These are phyloP conservation scores for Xerocomellus chrysenteron DNA, from an alignment of 768 basidiomycete species.

Conservation along the genomic window DNA sequence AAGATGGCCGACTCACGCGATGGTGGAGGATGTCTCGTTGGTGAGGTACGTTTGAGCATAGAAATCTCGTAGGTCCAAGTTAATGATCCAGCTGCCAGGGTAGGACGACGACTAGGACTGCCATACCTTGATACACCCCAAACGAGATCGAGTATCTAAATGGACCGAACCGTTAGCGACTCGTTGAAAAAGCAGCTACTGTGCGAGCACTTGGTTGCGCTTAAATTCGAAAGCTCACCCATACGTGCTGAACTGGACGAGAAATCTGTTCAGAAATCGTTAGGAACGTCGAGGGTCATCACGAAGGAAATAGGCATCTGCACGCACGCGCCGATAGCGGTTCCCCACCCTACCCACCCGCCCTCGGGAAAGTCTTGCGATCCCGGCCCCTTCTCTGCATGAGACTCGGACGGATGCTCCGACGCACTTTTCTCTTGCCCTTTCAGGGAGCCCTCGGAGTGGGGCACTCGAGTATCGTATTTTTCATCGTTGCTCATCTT, in stretches of 20 bases:
- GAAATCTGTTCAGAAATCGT: constrained; percentile 27
- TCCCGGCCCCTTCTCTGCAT: not conserved
- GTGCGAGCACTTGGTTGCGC: not conserved
- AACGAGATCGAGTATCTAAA: constrained; percentile 39
- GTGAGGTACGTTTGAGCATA: constrained; percentile 39
- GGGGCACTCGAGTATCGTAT: not conserved
- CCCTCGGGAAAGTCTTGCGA: constrained; percentile 26
- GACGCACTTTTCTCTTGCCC: not conserved
- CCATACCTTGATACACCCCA: constrained; percentile 44
- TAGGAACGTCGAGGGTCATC: not conserved
- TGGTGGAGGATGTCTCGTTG: constrained; percentile 36
- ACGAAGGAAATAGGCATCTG: not conserved
- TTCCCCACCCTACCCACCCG: constrained; percentile 31
- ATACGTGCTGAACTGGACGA: constrained; percentile 40
- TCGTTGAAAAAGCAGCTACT: not conserved
- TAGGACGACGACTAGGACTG: not conserved
- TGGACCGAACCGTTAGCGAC: not conserved
- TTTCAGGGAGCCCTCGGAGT: not conserved
- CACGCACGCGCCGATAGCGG: constrained; percentile 32
- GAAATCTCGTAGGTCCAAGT: constrained; percentile 31
- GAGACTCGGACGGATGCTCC: not conserved
- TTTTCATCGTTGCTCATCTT: not conserved
- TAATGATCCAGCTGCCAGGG: not conserved
- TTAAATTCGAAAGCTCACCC: constrained; percentile 25
- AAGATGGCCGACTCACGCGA: constrained; percentile 34